Evolutionary conservation across 116 monocot genomes (phyloP), one percentile per base, ranked within the genome.

Genomic region (Phalaenopsis hybrid): DNA sequence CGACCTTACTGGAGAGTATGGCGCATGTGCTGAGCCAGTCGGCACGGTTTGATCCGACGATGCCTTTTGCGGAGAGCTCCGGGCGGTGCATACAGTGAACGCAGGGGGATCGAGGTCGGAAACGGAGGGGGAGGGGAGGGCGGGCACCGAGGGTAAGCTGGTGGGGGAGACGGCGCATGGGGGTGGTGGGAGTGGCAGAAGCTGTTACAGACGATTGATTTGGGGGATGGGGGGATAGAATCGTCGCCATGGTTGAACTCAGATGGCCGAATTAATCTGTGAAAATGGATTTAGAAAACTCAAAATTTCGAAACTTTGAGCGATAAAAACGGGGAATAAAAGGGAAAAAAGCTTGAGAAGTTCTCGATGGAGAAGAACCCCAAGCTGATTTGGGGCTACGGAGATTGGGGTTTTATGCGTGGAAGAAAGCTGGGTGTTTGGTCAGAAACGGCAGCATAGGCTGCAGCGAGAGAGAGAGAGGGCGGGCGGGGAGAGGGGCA

Each of bases 1-100:
- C 70, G 52, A 79, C 82, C 34, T 72, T 85, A 77, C 88, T 82
- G 81, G 89, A 87, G 75, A 90, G 84, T 63, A 92, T 92, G 59
- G 92, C 90, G 83, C 85, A 89, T 57, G 82, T 81, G 85, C 82
- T 81, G 76, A 84, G 88, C 89, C 90, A 92, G 57, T 92, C 92
- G 44, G 84, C 55, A 58, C 91, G 85, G 78, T 28, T 84, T 61
- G 21, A 79, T 45, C 69, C 55, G 13, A 82, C 85, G 75, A 78
- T 46, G 44, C 78, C 68, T 75, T 84, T 80, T 46, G 84, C 85
- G 78, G 87, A 74, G 84, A 82, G 1, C 12, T 83, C 77, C 8
- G 84, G 82, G 34, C 78, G 78, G 69, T 84, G 31, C 67, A 79
- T 37, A 78, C 74, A 85, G 5, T 78, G 59, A 31, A 84, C 49